These are phyloP conservation scores for Avena atlantica DNA, from an alignment of 176 grass and related monocot genomes.

Conservation along the genomic window DNA sequence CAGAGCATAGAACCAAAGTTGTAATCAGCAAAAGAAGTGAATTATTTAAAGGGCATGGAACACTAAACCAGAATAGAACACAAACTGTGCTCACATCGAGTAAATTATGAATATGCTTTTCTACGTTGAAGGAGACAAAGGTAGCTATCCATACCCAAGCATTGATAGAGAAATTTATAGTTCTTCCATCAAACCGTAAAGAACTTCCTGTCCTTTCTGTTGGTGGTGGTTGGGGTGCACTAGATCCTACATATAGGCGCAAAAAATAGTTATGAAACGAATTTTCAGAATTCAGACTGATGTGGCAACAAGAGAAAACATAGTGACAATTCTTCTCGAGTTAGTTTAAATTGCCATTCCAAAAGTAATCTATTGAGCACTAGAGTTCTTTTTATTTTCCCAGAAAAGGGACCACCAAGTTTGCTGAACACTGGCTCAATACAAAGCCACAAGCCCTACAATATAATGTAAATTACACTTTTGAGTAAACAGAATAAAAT, in stretches of 20 bases:
- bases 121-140: not conserved
- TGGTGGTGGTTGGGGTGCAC: conserved; percentile 41
- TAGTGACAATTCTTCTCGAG: not conserved
- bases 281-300: conserved; percentile 35
- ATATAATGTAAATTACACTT: not conserved
- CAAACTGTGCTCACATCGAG: not conserved
- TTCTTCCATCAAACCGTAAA: conserved; percentile 61
- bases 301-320: conserved; percentile 3
- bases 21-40: conserved; percentile 33
- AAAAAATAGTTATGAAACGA: conserved; percentile 39
- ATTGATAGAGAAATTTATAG: conserved; percentile 87
- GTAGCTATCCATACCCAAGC: conserved; percentile 76
- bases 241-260: conserved; percentile 55
- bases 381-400: not conserved
- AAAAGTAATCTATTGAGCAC: conserved; percentile 27
- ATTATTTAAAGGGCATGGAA: not conserved
- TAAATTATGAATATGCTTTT: conserved; percentile 24
- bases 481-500: not conserved
- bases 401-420: not conserved
- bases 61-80: conserved; percentile 12
- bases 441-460: conserved; percentile 18
- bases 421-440: not conserved
- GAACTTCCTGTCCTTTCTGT: conserved; percentile 63
- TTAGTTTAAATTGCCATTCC: conserved; percentile 23
- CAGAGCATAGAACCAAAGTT: conserved; percentile 15